Evolutionary conservation across 2,329 filamentous ascomycete species (phyloP).

Genomic region (Clonostachys chloroleuca): DNA sequence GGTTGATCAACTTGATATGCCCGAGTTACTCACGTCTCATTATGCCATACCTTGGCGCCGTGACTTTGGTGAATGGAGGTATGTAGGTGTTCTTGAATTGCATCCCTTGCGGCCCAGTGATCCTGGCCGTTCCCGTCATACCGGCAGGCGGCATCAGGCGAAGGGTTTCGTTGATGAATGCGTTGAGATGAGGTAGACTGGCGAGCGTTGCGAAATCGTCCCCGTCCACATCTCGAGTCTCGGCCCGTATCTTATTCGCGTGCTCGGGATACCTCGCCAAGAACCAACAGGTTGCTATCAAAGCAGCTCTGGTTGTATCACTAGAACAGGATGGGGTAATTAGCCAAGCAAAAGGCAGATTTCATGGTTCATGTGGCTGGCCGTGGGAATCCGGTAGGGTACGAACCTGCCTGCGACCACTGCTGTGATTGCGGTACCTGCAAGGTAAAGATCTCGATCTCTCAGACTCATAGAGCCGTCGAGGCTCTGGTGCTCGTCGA

Average conservation of each 20-base stretch:
- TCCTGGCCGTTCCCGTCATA: constrained; percentile 7
- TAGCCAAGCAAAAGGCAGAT: too few relatives aligned
- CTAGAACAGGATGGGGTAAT: too few relatives aligned
- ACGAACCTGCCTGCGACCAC: not conserved
- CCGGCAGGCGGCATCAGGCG: not conserved
- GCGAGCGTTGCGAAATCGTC: not conserved
- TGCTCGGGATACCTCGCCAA: not conserved
- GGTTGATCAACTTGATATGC: too few relatives aligned
- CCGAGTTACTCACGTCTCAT: not conserved
- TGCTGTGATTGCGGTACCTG: not conserved
- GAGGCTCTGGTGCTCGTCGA: not conserved
- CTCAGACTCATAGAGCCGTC: not conserved
- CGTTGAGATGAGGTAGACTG: not conserved
- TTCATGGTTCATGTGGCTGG: too few relatives aligned
- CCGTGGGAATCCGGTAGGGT: too few relatives aligned
- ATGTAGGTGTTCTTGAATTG: constrained; percentile 16
- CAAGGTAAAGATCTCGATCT: not conserved
- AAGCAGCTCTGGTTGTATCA: too few relatives aligned
- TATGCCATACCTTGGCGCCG: not conserved
- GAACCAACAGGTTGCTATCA: too few relatives aligned
- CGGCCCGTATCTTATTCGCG: not conserved
- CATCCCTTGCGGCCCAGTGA: constrained; percentile 26
- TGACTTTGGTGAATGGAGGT: constrained; percentile 14
- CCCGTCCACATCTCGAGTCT: not conserved
- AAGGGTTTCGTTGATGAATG: constrained; percentile 1